phyloP scores from a whole-genome alignment of 306 rosid genomes.

The Purshia tridentata region DNA sequence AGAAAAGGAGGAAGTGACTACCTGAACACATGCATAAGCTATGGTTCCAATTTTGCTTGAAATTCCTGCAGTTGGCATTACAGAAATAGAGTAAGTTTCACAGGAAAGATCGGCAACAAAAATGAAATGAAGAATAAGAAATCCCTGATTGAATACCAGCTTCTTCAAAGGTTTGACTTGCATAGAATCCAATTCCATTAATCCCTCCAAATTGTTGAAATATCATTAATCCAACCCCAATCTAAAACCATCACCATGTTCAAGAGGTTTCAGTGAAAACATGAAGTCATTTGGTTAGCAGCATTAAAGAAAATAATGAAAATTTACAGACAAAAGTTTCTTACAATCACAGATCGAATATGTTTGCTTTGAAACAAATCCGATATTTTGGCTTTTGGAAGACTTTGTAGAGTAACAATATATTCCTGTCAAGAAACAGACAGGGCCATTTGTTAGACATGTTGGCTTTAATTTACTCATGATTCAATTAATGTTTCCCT shows the following conservation, averaged over 20 bases:
- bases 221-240: conserved; percentile 54
- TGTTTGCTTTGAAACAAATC: conserved; percentile 39
- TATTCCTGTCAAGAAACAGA: conserved; percentile 28
- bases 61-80: conserved; percentile 45
- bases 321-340: not conserved
- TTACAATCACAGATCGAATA: conserved; percentile 34
- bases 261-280: conserved; percentile 7
- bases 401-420: conserved; percentile 27
- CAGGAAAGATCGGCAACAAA: not conserved
- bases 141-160: conserved; percentile 31
- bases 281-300: conserved; percentile 15
- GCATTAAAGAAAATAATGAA: not conserved
- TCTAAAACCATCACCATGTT: conserved; percentile 20
- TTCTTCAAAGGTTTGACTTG: conserved; percentile 48
- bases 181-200: conserved; percentile 47
- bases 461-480: conserved; percentile 8
- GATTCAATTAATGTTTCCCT: not conserved
- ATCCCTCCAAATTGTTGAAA: conserved; percentile 54
- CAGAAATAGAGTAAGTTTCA: conserved; percentile 2
- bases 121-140: not conserved
- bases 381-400: conserved; percentile 31
- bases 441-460: conserved; percentile 6
- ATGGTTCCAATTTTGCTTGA: conserved; percentile 61
- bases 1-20: conserved; percentile 19
- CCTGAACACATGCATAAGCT: conserved; percentile 71